Evolutionary conservation across 805 yeast genomes (phyloP).

Genomic region (Zygoascus biomembranicola): DNA sequence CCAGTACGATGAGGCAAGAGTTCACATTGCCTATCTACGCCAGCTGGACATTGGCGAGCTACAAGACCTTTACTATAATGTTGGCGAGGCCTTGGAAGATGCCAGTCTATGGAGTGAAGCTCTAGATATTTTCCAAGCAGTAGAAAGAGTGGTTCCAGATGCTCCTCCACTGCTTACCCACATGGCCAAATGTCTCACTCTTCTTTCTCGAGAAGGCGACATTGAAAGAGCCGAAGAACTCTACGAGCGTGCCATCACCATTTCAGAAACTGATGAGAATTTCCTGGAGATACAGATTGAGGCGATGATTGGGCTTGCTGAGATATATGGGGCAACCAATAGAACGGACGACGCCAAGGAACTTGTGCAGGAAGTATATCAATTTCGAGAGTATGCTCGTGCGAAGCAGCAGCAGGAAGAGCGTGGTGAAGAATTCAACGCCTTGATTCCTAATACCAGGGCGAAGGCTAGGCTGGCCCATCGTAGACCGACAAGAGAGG

Average conservation of each 20-base stretch:
- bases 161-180: conserved; percentile 37
- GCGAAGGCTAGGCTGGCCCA: conserved; percentile 1
- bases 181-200: conserved; percentile 72
- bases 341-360: conserved; percentile 25
- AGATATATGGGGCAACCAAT: conserved; percentile 48
- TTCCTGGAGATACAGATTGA: conserved; percentile 58
- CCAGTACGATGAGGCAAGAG: conserved; percentile 59
- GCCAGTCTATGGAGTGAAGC: conserved; percentile 72
- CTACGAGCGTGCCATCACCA: conserved; percentile 11
- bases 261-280: conserved; percentile 20
- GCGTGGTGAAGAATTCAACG: not conserved
- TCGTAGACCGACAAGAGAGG: conserved; percentile 28
- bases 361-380: conserved; percentile 23
- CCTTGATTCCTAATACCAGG: conserved; percentile 1
- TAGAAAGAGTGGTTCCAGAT: conserved; percentile 13
- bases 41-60: conserved; percentile 52
- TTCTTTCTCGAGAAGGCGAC: conserved; percentile 38
- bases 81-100: conserved; percentile 65
- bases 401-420: not conserved
- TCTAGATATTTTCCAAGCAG: conserved; percentile 42
- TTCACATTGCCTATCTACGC: conserved; percentile 55
- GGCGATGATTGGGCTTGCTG: conserved; percentile 70
- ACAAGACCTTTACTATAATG: conserved; percentile 65
- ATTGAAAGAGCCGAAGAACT: conserved; percentile 24
- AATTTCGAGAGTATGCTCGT: conserved; percentile 11